phyloP scores from a whole-genome alignment of 129 eudicot genomes.

The Chrysanthemum seticuspe region DNA sequence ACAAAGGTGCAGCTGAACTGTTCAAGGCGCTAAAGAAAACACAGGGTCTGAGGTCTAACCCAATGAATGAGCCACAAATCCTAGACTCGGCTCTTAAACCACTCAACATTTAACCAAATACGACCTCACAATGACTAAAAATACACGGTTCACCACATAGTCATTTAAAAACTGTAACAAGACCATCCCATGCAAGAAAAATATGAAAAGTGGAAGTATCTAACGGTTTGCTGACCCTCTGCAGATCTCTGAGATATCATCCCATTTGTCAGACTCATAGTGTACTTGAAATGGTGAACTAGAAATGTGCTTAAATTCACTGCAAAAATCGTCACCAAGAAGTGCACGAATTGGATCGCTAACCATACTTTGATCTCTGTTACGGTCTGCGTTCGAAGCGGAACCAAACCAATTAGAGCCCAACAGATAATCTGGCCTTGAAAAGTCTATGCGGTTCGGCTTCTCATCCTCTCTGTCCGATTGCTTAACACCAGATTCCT shows the following conservation, averaged over 20 bases:
- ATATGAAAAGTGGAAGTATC: background rate
- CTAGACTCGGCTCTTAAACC: constrained; percentile 24
- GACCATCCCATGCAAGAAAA: constrained; percentile 10
- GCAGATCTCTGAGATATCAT: constrained; percentile 32
- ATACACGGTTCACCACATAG: constrained; percentile 28
- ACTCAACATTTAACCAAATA: constrained; percentile 24
- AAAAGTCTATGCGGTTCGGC: constrained; percentile 31
- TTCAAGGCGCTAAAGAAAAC: constrained; percentile 14
- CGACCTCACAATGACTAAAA: constrained; percentile 24
- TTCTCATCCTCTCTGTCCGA: constrained; percentile 37
- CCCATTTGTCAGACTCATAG: constrained; percentile 33
- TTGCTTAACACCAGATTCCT: constrained; percentile 31
- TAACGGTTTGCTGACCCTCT: constrained; percentile 21
- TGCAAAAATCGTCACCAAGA: constrained; percentile 54
- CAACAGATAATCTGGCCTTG: constrained; percentile 65
- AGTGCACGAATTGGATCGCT: constrained; percentile 53
- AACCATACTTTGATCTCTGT: constrained; percentile 39
- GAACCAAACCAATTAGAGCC: constrained; percentile 63
- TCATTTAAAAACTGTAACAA: constrained; percentile 20
- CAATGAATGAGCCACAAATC: constrained; percentile 20
- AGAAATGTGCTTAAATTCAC: constrained; percentile 34
- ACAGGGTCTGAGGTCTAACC: constrained; percentile 17
- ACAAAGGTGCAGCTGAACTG: constrained; percentile 24
- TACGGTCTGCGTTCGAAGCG: constrained; percentile 23
- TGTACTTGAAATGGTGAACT: constrained; percentile 26